These are phyloP conservation scores for Acrocalymma vagum DNA, from an alignment of 2,329 filamentous ascomycete species.

Conservation along the genomic window DNA sequence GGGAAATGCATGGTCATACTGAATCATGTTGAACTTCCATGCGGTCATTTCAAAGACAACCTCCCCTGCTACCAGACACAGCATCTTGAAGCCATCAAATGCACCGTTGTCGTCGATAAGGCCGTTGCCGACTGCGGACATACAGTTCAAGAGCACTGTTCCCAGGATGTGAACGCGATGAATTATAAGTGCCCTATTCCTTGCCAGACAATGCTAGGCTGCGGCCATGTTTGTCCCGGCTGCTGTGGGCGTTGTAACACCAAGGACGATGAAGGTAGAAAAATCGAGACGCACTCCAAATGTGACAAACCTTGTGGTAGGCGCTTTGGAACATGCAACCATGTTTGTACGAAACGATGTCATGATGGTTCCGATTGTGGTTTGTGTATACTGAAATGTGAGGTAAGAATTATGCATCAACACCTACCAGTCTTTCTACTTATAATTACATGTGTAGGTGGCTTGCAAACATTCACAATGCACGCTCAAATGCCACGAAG, in stretches of 20 bases:
- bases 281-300: slow-evolving; percentile 12
- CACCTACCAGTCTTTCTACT: slow-evolving; percentile 1
- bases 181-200: slow-evolving; percentile 57
- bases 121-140: slow-evolving; percentile 66
- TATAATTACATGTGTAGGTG: slow-evolving; percentile 19
- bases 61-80: slow-evolving; percentile 45
- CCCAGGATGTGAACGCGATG: slow-evolving; percentile 51
- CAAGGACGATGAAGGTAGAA: slow-evolving; percentile 31
- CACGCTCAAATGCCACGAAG: slow-evolving; percentile 34
- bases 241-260: slow-evolving; percentile 60
- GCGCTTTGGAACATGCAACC: slow-evolving; percentile 36
- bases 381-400: slow-evolving; percentile 27
- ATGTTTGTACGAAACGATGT: slow-evolving; percentile 33
- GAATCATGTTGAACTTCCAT: slow-evolving; percentile 33
- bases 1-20: slow-evolving; percentile 27
- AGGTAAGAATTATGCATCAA: slow-evolving; percentile 19
- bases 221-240: slow-evolving; percentile 66
- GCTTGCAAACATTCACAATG: slow-evolving; percentile 39
- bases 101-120: slow-evolving; percentile 56
- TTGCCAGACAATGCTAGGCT: slow-evolving; percentile 60
- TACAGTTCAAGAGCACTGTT: slow-evolving; percentile 59
- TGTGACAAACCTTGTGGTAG: slow-evolving; percentile 37
- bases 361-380: slow-evolving; percentile 37
- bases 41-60: slow-evolving; percentile 30
- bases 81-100: slow-evolving; percentile 57